phyloP scores from a whole-genome alignment of 352 stramenopile species.

The Phytophthora boehmeriae region DNA sequence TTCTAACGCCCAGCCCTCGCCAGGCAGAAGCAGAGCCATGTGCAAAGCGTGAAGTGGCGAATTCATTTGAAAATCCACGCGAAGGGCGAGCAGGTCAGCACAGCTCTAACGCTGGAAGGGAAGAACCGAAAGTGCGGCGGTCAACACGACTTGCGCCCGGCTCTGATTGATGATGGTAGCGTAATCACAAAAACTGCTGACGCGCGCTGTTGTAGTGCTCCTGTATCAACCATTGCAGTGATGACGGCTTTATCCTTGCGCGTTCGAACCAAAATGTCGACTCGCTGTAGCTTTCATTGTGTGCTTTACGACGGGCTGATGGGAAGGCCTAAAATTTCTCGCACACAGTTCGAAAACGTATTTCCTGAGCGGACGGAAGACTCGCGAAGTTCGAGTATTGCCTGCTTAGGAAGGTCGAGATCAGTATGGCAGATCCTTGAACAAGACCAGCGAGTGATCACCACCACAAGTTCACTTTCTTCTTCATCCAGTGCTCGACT shows the following conservation, averaged over 20 bases:
- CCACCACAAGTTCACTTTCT: slow-evolving; percentile 20
- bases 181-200: background rate
- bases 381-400: slow-evolving; percentile 23
- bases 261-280: too few species aligned
- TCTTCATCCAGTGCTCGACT: background rate
- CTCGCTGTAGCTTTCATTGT: too few species aligned
- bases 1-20: background rate
- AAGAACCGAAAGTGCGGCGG: too few species aligned
- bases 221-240: too few species aligned
- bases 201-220: too few species aligned
- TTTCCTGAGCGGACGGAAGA: slow-evolving; percentile 22
- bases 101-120: too few species aligned
- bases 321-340: slow-evolving; percentile 28
- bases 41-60: background rate
- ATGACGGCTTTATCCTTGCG: too few species aligned
- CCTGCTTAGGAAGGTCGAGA: slow-evolving; percentile 20
- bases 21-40: background rate
- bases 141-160: too few species aligned
- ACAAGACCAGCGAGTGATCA: slow-evolving; percentile 33
- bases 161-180: too few species aligned
- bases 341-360: slow-evolving; percentile 34
- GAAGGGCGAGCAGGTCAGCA: too few species aligned
- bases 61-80: slow-evolving; percentile 7
- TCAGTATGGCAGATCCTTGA: slow-evolving; percentile 32
- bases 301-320: slow-evolving; percentile 5